Percentiles rank a stretch among this genome's conserved stretches.
Conservation (phyloP, 2,329 filamentous ascomycete species). For the Cytospora leucostoma region DNA sequence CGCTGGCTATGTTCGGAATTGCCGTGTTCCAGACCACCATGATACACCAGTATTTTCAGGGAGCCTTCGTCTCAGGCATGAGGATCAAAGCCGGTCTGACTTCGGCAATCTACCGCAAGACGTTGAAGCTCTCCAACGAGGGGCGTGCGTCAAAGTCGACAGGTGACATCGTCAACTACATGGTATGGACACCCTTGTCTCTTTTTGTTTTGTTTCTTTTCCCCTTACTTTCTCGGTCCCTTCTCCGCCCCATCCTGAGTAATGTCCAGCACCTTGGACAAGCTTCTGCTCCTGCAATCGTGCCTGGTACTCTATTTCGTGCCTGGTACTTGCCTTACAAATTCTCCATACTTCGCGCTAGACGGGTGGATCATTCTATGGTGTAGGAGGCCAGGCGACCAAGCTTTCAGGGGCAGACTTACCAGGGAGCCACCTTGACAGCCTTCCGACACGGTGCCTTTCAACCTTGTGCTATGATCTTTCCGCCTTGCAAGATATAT, state of each 20-base stretch:
- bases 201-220: background rate
- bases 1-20: conserved; percentile 86
- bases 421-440: too few relatives aligned
- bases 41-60: conserved; percentile 97
- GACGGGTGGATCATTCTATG: too few relatives aligned
- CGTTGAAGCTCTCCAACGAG: conserved; percentile 87
- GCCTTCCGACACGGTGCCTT: too few relatives aligned
- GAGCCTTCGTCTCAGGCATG: conserved; percentile 94
- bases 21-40: conserved; percentile 85
- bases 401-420: too few relatives aligned
- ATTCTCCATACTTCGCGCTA: too few relatives aligned
- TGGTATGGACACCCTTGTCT: conserved; percentile 49
- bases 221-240: background rate
- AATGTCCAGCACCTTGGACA: background rate
- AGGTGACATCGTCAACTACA: conserved; percentile 98
- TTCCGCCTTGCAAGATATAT: background rate
- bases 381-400: too few relatives aligned
- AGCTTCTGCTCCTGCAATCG: background rate
- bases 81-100: conserved; percentile 89
- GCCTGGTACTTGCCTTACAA: background rate
- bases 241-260: background rate
- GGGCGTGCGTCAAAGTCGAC: conserved; percentile 86
- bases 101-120: conserved; percentile 90
- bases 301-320: background rate
- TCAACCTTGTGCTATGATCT: background rate